A percentile compares a stretch with the other conserved stretches of the same genome.
Conservation (phyloP, 2,329 filamentous ascomycete species). For the Lizonia empirigonia region DNA sequence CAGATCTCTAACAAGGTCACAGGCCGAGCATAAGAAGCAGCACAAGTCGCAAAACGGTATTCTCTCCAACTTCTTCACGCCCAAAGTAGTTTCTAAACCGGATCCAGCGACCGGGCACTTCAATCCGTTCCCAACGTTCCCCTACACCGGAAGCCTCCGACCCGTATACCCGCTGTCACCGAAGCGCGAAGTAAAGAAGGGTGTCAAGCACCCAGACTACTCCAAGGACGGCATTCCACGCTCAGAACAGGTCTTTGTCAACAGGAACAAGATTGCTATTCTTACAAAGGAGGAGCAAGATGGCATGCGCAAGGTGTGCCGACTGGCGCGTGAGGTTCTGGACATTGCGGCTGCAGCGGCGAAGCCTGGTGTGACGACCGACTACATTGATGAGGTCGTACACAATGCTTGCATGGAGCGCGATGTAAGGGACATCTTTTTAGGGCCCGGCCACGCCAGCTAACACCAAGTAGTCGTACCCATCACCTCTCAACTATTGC, state of each 20-base stretch:
- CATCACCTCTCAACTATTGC: constrained; percentile 93
- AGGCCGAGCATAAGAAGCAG: constrained; percentile 81
- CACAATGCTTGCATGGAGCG: constrained; percentile 94
- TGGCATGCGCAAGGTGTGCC: constrained; percentile 91
- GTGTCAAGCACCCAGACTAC: constrained; percentile 86
- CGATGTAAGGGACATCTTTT: constrained; percentile 66
- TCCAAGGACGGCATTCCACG: constrained; percentile 78
- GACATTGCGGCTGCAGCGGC: constrained; percentile 85
- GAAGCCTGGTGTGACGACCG: constrained; percentile 92
- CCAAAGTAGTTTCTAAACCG: constrained; percentile 87
- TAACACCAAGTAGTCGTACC: constrained; percentile 73
- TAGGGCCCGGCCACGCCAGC: background rate
- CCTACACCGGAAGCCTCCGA: constrained; percentile 79
- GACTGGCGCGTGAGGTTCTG: constrained; percentile 84
- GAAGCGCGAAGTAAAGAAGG: constrained; percentile 67
- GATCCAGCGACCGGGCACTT: constrained; percentile 86
- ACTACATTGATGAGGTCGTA: constrained; percentile 91
- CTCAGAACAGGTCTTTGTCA: constrained; percentile 68
- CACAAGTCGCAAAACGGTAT: constrained; percentile 81
- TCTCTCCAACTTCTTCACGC: constrained; percentile 74
- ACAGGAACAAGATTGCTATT: constrained; percentile 80
- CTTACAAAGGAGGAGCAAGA: constrained; percentile 81
- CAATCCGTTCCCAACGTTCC: constrained; percentile 90
- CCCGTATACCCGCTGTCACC: constrained; percentile 70
- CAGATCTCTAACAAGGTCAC: constrained; percentile 30